Conservation (phyloP, 2,329 filamentous ascomycete species). For the Colletotrichum musicola region DNA sequence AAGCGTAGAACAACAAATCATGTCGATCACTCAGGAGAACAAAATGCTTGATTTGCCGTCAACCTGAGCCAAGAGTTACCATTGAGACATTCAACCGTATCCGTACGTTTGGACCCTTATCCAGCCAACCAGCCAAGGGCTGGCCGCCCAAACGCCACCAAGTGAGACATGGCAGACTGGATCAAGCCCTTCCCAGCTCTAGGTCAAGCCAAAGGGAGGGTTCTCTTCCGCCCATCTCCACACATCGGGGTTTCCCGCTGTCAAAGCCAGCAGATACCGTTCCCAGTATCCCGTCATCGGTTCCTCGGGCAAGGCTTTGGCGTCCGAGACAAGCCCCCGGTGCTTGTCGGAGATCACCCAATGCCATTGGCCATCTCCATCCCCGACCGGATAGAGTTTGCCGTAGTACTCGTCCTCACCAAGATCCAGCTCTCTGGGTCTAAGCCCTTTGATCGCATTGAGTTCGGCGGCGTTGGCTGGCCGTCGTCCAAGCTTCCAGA, state of each 20-base stretch:
- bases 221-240: slow-evolving; percentile 37
- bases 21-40: slow-evolving; percentile 9
- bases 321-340: slow-evolving; percentile 54
- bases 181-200: slow-evolving; percentile 5
- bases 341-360: slow-evolving; percentile 63
- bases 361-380: slow-evolving; percentile 57
- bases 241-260: slow-evolving; percentile 58
- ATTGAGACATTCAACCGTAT: slow-evolving; percentile 9
- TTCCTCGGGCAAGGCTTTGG: slow-evolving; percentile 63
- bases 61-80: neutral
- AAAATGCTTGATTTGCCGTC: neutral
- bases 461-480: slow-evolving; percentile 43
- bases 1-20: neutral
- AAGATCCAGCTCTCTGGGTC: slow-evolving; percentile 47
- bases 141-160: neutral
- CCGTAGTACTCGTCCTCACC: slow-evolving; percentile 40
- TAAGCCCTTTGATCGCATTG: slow-evolving; percentile 50
- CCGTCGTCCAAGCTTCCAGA: slow-evolving; percentile 57
- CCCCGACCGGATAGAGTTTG: slow-evolving; percentile 40
- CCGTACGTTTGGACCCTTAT: neutral
- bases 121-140: neutral
- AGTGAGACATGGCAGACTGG: slow-evolving; percentile 8
- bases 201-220: slow-evolving; percentile 14
- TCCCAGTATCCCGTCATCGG: slow-evolving; percentile 64
- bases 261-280: slow-evolving; percentile 58